Percentiles rank a stretch among this genome's conserved stretches.
phyloP scores from a whole-genome alignment of 495 filamentous ascomycete genomes.

The Xylaria telfairii region DNA sequence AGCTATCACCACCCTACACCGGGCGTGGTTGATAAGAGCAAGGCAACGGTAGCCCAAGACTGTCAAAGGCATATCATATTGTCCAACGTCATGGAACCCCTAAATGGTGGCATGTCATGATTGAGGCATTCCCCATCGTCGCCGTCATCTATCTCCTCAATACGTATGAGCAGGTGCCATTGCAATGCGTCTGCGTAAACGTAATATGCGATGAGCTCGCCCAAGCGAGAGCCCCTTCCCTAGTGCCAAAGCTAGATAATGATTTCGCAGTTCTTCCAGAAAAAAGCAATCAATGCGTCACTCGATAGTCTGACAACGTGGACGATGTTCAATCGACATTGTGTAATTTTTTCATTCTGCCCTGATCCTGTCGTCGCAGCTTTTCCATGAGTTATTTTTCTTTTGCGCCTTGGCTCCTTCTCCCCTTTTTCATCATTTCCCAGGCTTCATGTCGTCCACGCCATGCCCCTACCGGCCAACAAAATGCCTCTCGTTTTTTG shows the following conservation, averaged over 20 bases:
- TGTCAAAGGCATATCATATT: neutral
- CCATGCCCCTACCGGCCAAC: neutral
- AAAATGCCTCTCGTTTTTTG: constrained; percentile 1
- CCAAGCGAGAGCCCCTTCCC: neutral
- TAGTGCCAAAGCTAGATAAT: constrained; percentile 16
- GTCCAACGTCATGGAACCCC: neutral
- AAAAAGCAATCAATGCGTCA: constrained; percentile 17
- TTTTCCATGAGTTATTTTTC: constrained; percentile 22
- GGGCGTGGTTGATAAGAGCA: constrained; percentile 4
- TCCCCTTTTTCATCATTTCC: constrained; percentile 1
- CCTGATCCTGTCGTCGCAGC: neutral
- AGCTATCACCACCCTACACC: constrained; percentile 13
- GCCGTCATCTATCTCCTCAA: neutral
- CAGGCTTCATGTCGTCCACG: constrained; percentile 10
- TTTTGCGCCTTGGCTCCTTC: constrained; percentile 23
- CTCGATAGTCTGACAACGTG: constrained; percentile 1
- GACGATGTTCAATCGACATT: constrained; percentile 6
- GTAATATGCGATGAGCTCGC: constrained; percentile 10
- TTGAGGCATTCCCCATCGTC: constrained; percentile 1
- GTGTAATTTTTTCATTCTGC: constrained; percentile 16
- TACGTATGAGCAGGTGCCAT: neutral
- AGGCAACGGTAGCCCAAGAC: neutral
- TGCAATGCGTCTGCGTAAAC: neutral
- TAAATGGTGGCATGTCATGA: neutral
- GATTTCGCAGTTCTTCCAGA: neutral